A percentile compares a stretch with the other conserved stretches of the same genome.
Evolutionary conservation across 2,329 filamentous ascomycete species (phyloP).

Genomic region (Colletotrichum tabaci): DNA sequence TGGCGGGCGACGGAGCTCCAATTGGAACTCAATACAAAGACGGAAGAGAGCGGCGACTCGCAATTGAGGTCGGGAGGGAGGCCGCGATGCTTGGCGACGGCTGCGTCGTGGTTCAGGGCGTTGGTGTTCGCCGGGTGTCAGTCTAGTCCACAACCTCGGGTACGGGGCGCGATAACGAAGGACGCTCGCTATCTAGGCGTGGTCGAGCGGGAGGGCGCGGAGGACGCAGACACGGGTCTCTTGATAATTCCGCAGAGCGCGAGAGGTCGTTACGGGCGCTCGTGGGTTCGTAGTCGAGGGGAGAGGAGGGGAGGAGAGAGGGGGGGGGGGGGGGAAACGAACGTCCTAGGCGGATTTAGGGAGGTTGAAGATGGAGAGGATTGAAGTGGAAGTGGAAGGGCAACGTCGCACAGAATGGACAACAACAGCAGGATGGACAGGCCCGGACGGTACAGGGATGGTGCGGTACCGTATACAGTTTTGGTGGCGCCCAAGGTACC

Average conservation of each 20-base stretch:
- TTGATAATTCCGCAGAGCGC: slow-evolving; percentile 24
- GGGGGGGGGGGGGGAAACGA: slow-evolving; percentile 21
- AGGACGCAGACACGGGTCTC: neutral
- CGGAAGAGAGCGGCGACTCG: slow-evolving; percentile 18
- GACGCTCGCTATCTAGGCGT: slow-evolving; percentile 1
- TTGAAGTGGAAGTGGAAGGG: slow-evolving; percentile 29
- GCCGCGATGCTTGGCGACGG: slow-evolving; percentile 21
- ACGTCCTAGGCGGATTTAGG: slow-evolving; percentile 33
- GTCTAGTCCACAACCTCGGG: neutral
- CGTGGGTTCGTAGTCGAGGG: slow-evolving; percentile 30
- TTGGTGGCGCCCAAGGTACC: neutral
- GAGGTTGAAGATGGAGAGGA: slow-evolving; percentile 40
- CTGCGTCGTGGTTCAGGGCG: neutral
- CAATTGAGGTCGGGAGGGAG: slow-evolving; percentile 19
- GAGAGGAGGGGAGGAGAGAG: neutral
- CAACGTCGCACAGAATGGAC: slow-evolving; percentile 36
- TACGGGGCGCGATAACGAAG: slow-evolving; percentile 11
- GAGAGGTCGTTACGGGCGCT: slow-evolving; percentile 27
- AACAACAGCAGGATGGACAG: slow-evolving; percentile 20
- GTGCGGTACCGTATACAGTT: slow-evolving; percentile 1
- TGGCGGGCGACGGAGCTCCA: slow-evolving; percentile 32
- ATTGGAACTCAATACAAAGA: slow-evolving; percentile 34
- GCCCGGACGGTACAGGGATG: slow-evolving; percentile 6
- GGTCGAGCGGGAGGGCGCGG: slow-evolving; percentile 1
- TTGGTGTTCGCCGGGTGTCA: neutral